Conservation (phyloP, 257 asterid genomes). For the Petunia axillaris region DNA sequence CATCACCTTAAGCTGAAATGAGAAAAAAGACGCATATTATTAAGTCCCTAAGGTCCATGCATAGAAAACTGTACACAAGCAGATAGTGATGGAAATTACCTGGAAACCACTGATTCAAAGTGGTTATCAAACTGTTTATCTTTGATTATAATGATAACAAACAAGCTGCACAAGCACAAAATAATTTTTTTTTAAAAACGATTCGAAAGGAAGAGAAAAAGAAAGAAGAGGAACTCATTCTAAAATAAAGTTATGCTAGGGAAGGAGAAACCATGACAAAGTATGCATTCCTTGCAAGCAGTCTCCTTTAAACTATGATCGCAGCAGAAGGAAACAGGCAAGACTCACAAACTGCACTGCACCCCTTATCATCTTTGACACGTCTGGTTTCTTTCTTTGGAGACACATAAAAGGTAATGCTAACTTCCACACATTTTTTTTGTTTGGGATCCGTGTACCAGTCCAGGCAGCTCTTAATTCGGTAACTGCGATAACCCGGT, state of each 20-base stretch:
- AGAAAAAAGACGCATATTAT: conserved; percentile 25
- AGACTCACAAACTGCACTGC: conserved; percentile 5
- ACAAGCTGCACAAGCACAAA: neutral
- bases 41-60: neutral
- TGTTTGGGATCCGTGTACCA: neutral
- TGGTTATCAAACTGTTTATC: neutral
- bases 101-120: neutral
- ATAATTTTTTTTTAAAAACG: neutral
- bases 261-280: neutral
- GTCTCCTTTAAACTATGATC: conserved; percentile 9
- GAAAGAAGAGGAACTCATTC: conserved; percentile 6
- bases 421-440: neutral
- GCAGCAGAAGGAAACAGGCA: neutral
- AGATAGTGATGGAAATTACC: neutral
- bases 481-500: neutral
- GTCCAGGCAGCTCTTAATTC: neutral
- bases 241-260: neutral
- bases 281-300: neutral
- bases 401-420: neutral
- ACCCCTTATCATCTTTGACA: neutral
- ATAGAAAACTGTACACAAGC: neutral
- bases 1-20: conserved; percentile 62
- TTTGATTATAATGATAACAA: conserved; percentile 3
- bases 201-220: neutral
- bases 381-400: conserved; percentile 2